Conservation (phyloP, 495 filamentous ascomycete species). For the Talaromyces liani region DNA sequence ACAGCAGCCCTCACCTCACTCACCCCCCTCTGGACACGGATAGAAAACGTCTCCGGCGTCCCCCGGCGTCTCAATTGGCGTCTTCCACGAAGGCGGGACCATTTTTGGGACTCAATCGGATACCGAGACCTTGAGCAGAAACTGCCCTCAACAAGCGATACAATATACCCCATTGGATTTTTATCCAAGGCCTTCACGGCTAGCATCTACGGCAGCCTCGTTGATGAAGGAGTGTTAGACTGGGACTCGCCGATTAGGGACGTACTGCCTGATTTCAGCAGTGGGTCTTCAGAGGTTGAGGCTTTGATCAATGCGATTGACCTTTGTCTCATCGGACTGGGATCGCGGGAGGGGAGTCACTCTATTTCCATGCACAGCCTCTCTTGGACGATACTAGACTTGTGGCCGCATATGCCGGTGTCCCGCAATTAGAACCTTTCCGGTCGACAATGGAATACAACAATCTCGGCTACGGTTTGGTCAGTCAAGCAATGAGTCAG, state of each 20-base stretch:
- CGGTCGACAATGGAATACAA: neutral
- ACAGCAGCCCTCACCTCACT: neutral
- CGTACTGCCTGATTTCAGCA: neutral
- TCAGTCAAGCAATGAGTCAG: neutral
- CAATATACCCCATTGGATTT: neutral
- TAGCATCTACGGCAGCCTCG: neutral
- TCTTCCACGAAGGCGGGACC: neutral
- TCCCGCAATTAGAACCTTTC: neutral
- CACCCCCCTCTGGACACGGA: neutral
- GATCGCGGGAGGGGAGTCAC: neutral
- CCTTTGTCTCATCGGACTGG: neutral
- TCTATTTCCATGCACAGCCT: neutral
- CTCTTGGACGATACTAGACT: neutral
- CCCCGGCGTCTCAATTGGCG: neutral
- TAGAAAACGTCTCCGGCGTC: neutral
- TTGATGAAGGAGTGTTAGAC: neutral
- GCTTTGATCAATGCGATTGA: neutral
- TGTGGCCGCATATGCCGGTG: neutral
- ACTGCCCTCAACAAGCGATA: neutral
- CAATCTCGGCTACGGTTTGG: neutral
- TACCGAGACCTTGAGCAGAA: neutral
- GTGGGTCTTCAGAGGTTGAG: neutral
- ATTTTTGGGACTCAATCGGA: neutral
- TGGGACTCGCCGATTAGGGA: neutral
- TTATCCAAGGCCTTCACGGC: neutral